These are phyloP conservation scores for Epichloe gansuensis DNA, from an alignment of 2,329 filamentous ascomycete genomes.

Conservation along the genomic window DNA sequence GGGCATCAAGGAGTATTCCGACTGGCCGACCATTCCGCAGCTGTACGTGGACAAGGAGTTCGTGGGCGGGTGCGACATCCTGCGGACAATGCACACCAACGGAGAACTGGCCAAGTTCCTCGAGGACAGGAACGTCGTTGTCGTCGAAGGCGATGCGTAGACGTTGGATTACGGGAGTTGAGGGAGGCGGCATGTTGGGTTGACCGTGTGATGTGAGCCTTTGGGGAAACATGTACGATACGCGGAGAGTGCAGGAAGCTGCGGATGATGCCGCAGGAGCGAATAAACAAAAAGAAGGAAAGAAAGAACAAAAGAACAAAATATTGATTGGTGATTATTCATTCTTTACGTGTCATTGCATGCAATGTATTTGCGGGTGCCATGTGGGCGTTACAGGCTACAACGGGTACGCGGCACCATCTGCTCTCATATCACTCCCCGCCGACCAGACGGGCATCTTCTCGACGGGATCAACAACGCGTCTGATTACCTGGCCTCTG, in stretches of 20 bases:
- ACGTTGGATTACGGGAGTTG: no score
- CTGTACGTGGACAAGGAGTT: slow-evolving; percentile 94
- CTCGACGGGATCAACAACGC: slow-evolving; percentile 58
- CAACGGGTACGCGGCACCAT: slow-evolving; percentile 56
- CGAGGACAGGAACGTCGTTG: slow-evolving; percentile 80
- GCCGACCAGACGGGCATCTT: slow-evolving; percentile 68
- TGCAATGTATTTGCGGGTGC: not conserved
- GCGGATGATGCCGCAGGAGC: no score
- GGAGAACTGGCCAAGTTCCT: slow-evolving; percentile 85
- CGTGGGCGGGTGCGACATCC: slow-evolving; percentile 91
- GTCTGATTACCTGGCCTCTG: slow-evolving; percentile 73
- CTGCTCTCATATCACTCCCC: slow-evolving; percentile 77
- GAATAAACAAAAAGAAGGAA: no score
- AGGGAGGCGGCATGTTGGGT: slow-evolving; percentile 17
- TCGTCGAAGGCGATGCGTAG: slow-evolving; percentile 31
- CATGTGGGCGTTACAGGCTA: slow-evolving; percentile 1
- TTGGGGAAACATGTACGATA: not conserved
- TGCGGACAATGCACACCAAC: slow-evolving; percentile 95
- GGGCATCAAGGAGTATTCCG: slow-evolving; percentile 97
- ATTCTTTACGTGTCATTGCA: no score
- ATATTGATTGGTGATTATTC: no score
- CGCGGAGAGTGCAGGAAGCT: not conserved
- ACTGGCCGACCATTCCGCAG: slow-evolving; percentile 98
- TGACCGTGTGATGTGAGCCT: slow-evolving; percentile 8
- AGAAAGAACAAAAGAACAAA: no score